Evolutionary conservation across 257 asterid genomes (phyloP).

Genomic region (Nicotiana noctiflora): DNA sequence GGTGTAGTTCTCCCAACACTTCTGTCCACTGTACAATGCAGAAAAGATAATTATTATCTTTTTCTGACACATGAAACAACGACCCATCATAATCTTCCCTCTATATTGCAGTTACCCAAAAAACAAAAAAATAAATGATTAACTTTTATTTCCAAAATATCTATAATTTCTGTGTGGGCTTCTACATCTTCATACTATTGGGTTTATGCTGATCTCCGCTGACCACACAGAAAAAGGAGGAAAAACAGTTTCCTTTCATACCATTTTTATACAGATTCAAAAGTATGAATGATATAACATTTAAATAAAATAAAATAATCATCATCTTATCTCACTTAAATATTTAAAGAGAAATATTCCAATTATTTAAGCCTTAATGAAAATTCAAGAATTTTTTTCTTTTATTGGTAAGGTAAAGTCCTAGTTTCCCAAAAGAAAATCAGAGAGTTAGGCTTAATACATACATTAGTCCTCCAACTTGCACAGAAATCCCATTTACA

Average conservation of each 20-base stretch:
- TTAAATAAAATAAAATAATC: neutral
- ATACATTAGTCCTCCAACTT: neutral
- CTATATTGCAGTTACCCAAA: neutral
- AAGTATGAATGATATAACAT: neutral
- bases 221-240: neutral
- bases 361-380: neutral
- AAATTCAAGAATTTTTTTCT: neutral
- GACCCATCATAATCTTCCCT: neutral
- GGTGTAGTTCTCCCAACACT: neutral
- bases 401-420: neutral
- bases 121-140: neutral
- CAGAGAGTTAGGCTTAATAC: too few relatives aligned
- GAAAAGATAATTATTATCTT: neutral
- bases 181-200: neutral
- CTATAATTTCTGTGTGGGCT: neutral
- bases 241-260: neutral
- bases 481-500: neutral
- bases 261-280: neutral
- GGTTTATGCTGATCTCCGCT: neutral
- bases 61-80: neutral
- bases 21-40: neutral
- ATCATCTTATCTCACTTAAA: neutral
- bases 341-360: neutral
- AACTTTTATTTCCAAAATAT: neutral
- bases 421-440: neutral